Conservation (phyloP, 208 protist genomes). For the Lotmaria passim region DNA sequence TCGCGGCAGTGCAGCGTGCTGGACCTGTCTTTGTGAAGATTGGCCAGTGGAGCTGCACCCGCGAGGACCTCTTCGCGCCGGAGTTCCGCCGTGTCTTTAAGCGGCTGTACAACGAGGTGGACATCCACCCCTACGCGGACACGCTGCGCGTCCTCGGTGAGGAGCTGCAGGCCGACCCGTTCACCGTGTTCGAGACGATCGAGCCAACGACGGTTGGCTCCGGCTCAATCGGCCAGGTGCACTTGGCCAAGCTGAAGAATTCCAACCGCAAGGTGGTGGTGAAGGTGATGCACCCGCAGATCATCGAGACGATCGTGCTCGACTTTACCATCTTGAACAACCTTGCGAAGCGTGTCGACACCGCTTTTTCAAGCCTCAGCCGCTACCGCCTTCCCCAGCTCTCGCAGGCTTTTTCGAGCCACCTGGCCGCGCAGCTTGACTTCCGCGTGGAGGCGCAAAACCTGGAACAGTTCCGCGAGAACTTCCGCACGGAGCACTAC, state of each 20-base stretch:
- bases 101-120: conserved; percentile 82
- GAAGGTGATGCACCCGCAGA: conserved; percentile 91
- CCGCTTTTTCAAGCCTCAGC: conserved; percentile 31
- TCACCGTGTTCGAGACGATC: conserved; percentile 71
- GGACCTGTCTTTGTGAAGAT: conserved; percentile 92
- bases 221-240: conserved; percentile 93
- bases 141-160: conserved; percentile 78
- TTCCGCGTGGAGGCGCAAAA: conserved; percentile 91
- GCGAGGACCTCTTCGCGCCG: conserved; percentile 87
- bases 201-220: conserved; percentile 77
- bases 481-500: conserved; percentile 79
- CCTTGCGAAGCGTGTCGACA: conserved; percentile 36
- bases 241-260: conserved; percentile 74
- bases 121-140: conserved; percentile 70
- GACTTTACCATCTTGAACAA: conserved; percentile 85
- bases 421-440: conserved; percentile 90
- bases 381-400: conserved; percentile 71
- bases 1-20: conserved; percentile 75
- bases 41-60: conserved; percentile 91
- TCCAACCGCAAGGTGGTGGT: conserved; percentile 74
- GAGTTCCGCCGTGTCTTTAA: conserved; percentile 80
- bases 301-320: conserved; percentile 85
- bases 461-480: conserved; percentile 80
- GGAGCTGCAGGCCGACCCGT: conserved; percentile 68
- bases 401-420: conserved; percentile 71